Conservation (phyloP, 805 yeast species). For the Wickerhamomyces tratensis region DNA sequence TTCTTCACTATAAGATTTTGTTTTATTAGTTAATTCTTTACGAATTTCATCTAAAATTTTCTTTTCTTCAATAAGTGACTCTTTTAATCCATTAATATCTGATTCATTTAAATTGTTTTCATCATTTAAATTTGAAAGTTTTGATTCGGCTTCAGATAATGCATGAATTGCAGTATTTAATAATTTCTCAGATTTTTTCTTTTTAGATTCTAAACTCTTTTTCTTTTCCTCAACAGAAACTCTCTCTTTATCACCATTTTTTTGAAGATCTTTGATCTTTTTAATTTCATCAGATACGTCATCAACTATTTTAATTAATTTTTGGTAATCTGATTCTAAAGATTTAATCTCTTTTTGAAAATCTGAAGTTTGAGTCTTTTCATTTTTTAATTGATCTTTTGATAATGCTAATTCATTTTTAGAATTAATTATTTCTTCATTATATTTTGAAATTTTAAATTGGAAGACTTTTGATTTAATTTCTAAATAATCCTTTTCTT, state of each 20-base stretch:
- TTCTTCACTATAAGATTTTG: conserved; percentile 54
- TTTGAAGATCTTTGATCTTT: conserved; percentile 25
- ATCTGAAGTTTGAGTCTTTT: conserved; percentile 30
- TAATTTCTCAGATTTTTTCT: conserved; percentile 47
- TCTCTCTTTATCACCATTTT: conserved; percentile 41
- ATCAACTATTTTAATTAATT: conserved; percentile 14
- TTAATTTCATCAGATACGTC: conserved; percentile 17
- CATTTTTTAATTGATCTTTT: conserved; percentile 31
- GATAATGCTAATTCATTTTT: conserved; percentile 28
- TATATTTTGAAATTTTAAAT: conserved; percentile 31
- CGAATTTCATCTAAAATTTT: conserved; percentile 53
- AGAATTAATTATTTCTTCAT: conserved; percentile 28
- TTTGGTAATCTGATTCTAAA: conserved; percentile 21
- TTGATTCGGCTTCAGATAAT: conserved; percentile 33
- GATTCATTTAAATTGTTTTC: conserved; percentile 33
- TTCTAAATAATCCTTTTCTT: conserved; percentile 51
- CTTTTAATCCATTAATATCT: conserved; percentile 36
- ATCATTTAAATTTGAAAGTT: conserved; percentile 33
- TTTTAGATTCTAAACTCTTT: conserved; percentile 53
- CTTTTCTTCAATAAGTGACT: conserved; percentile 42
- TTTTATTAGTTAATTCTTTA: conserved; percentile 59
- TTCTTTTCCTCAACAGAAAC: conserved; percentile 70
- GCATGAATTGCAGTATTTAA: conserved; percentile 37
- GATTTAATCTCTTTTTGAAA: conserved; percentile 27
- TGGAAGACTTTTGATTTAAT: conserved; percentile 52